Conservation (phyloP, 2,329 filamentous ascomycete species). For the Exophiala spinifera region DNA sequence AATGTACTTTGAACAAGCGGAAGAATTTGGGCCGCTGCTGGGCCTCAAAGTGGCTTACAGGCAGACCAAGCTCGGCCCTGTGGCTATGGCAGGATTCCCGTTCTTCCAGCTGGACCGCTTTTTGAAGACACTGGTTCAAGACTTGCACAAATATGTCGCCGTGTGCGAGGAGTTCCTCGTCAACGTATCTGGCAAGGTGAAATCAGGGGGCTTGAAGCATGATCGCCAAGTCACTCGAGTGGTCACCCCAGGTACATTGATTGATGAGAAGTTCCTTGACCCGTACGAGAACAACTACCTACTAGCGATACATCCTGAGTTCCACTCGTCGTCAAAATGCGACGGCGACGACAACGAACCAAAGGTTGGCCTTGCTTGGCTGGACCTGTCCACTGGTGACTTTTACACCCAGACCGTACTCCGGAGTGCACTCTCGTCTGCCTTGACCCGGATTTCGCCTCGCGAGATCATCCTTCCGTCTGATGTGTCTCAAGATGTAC, state of each 20-base stretch:
- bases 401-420: slow-evolving; percentile 82
- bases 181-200: slow-evolving; percentile 64
- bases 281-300: slow-evolving; percentile 92
- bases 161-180: slow-evolving; percentile 91
- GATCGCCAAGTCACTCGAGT: slow-evolving; percentile 81
- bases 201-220: slow-evolving; percentile 75
- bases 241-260: slow-evolving; percentile 89
- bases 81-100: slow-evolving; percentile 94
- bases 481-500: slow-evolving; percentile 54
- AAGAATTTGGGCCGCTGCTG: slow-evolving; percentile 79
- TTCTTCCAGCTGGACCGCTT: slow-evolving; percentile 90
- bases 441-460: slow-evolving; percentile 77
- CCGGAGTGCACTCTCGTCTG: slow-evolving; percentile 69
- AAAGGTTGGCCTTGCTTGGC: slow-evolving; percentile 78
- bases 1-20: slow-evolving; percentile 93
- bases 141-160: slow-evolving; percentile 85
- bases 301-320: slow-evolving; percentile 64
- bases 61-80: slow-evolving; percentile 61
- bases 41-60: slow-evolving; percentile 83
- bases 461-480: slow-evolving; percentile 79
- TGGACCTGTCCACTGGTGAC: slow-evolving; percentile 90
- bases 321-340: slow-evolving; percentile 28
- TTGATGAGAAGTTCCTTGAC: slow-evolving; percentile 97
- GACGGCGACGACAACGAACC: slow-evolving; percentile 35
- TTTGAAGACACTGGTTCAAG: slow-evolving; percentile 88